Base-by-base conservation (phyloP, 192 early-diverging fungal species). In the Podila epigama region DNA sequence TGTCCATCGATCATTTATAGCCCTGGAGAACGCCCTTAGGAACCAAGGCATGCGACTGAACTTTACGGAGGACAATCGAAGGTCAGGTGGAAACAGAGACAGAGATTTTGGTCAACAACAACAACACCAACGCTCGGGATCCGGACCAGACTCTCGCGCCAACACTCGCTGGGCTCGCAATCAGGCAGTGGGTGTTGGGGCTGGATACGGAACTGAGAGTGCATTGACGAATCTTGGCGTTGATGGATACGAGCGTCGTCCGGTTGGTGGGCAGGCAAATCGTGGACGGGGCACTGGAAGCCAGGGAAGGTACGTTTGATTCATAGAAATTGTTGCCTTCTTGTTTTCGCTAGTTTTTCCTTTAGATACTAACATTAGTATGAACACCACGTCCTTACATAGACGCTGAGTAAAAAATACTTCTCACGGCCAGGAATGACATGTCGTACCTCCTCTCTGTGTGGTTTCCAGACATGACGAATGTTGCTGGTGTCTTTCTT, bases 151-250 rank as follows among this genome's bases (percentile, higher is more conserved):
- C 37, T 54, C 71, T 36, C 37, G 44, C 20, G 55, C 51, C 7
- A 68, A 77, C 27, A 59, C 60, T 0, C 52, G 73, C 41, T 77
- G 73, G 73, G 66, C 73, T 8, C 73, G 73, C 20, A 77, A 77
- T 56, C 73, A 77, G 44, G 16, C 44, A 4, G 73, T 77, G 4
- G 73, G 73, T 15, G 73, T 77, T 13, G 73, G 73, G n/a, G 73
- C 73, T n/a, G 73, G 73, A 16, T 77, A 59, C 32, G 73, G 73
- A 36, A 77, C 73, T 3, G 73, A 77, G 50, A 77, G 73, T 42
- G 73, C 73, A 9, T 41, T 77, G 31, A 68, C 73, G 4, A 77
- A 77, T 33, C 48, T 77, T 9, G 73, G 73, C 25, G 73, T 77
- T 3, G 73, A 77, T 61, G 73, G 73, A 2, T 77, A 77, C 36